These are phyloP conservation scores for Rhodotorula toruloides DNA, from an alignment of 768 basidiomycete species.

Conservation along the genomic window DNA sequence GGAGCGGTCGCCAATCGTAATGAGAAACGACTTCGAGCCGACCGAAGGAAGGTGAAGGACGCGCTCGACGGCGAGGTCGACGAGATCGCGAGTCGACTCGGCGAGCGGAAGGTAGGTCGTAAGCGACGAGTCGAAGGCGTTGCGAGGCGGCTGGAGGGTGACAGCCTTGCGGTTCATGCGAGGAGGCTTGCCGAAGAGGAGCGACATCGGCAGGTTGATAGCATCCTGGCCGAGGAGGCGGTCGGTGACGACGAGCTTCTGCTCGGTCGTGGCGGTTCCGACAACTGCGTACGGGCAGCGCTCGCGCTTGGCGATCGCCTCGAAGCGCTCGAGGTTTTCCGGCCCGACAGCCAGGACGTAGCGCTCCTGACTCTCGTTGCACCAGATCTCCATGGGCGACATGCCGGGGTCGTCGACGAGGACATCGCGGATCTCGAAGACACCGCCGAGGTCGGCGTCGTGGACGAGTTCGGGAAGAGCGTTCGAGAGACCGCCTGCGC, in stretches of 20 bases:
- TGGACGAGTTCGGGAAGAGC: constrained; percentile 95
- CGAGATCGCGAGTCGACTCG: constrained; percentile 48
- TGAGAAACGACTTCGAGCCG: constrained; percentile 92
- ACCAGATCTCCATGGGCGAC: constrained; percentile 99
- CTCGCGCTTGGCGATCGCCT: constrained; percentile 73
- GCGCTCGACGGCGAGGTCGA: constrained; percentile 63
- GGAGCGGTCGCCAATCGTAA: constrained; percentile 93
- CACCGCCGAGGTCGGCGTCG: constrained; percentile 84
- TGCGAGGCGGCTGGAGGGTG: constrained; percentile 50
- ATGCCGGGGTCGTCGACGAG: constrained; percentile 84
- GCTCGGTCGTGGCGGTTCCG: constrained; percentile 72
- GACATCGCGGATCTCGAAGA: constrained; percentile 88
- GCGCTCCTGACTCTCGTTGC: constrained; percentile 96
- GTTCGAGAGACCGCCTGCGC: constrained; percentile 93
- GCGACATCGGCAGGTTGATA: constrained; percentile 86
- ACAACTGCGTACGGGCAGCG: constrained; percentile 90
- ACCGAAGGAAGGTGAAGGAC: constrained; percentile 87
- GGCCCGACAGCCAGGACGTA: constrained; percentile 87
- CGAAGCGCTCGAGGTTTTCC: constrained; percentile 59
- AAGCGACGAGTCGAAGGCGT: constrained; percentile 68
- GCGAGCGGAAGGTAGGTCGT: constrained; percentile 55
- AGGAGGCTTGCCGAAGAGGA: constrained; percentile 92
- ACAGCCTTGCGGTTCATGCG: constrained; percentile 74
- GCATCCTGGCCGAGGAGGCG: constrained; percentile 70
- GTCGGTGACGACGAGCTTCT: constrained; percentile 84